Evolutionary conservation across 2,329 filamentous ascomycete genomes (phyloP), one percentile per base, ranked within the genome.

Genomic region (Fusarium penzigii): DNA sequence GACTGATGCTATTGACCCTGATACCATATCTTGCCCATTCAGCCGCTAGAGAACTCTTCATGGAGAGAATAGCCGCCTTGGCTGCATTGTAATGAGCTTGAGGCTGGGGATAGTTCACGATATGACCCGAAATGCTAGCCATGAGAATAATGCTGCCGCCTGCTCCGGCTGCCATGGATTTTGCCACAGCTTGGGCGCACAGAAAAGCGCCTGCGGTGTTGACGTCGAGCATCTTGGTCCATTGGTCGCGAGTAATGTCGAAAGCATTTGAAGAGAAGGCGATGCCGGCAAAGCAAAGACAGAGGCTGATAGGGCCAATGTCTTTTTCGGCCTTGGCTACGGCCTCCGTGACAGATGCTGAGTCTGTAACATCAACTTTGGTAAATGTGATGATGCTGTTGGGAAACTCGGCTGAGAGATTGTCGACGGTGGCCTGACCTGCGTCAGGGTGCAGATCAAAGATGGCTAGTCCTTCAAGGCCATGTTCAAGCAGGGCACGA

Each of bases 1-100:
- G 88, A 38, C 78, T 83, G 39, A 91, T 78, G 12, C 77, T 82
- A 59, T 91, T 91, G 6, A 88, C 84, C 2, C 86, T 71, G 50
- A 91, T 88, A 0, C 88, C 87, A 63, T 85, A 79, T 1, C 75
- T 71, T 1, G 85, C 84, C 87, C 87, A 91, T 67, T 91, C 88
- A 5, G 75, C 2, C 8, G 53, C 51, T 29, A 56, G 20, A 3
- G 34, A 84, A 59, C 78, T 82, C 44, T 82, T 84, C 62, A 91
- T 68, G 44, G 81, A 79, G 32, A 87, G 62, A 2, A 91, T 68
- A 0, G 81, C 86, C 1, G 85, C 82, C 68, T 92, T 92, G 59
- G 78, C 83, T 2, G 84, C 83, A 58, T 92, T 92, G 64, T 92
- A 92, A 1, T 84, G 81, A 1, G 76, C 77, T 64, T 92, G 88